Evolutionary conservation across 2,329 filamentous ascomycete genomes (phyloP), one percentile per base, ranked within the genome.

Genomic region (Rhynchosporium agropyri): DNA sequence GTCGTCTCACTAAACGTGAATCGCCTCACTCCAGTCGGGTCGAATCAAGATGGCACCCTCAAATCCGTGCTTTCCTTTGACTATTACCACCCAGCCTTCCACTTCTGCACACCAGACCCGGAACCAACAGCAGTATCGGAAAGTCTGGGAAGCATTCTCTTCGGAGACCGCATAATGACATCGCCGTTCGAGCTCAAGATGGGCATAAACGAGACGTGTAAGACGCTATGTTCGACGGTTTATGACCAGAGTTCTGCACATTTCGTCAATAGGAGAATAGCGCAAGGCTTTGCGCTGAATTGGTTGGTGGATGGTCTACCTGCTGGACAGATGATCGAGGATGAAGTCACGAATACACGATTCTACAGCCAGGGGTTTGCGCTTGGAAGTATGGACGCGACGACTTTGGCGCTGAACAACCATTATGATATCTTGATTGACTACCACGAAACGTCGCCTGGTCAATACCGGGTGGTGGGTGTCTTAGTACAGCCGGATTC

Each of bases 131-230:
- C 90, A 79, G 86, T 96, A 28, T 88, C 91, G 46, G 95, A 97
- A 79, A 95, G 91, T 68, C 78, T 99, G 67, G 95, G 95, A 29
- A 97, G 94, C 81, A 99, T 99, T 74, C 79, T 99, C 58, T 99
- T 99, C 71, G 95, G 95, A 69, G 95, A 99, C 78, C 87, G 95
- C 62, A 99, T 99, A 79, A 92, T 92, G 79, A 96, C 92, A n/a
- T 98, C 94, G 42, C 91, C 94, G 0, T 97, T 96, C 74, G 87
- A 97, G 74, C 81, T 98, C 65, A 84, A 86, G 69, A 97, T 99
- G 93, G 86, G 79, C 61, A 80, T 86, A 66, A 95, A 99, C 75
- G 90, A 97, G 77, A 88, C 88, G 0, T 99, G 95, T 80, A 95
- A 94, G 76, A 77, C 83, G 15, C 81, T 96, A 3, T 99, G 95